A percentile compares a stretch with the other conserved stretches of the same genome.
Evolutionary conservation across 2,329 filamentous ascomycete species (phyloP).

Genomic region (Fusarium domesticum): DNA sequence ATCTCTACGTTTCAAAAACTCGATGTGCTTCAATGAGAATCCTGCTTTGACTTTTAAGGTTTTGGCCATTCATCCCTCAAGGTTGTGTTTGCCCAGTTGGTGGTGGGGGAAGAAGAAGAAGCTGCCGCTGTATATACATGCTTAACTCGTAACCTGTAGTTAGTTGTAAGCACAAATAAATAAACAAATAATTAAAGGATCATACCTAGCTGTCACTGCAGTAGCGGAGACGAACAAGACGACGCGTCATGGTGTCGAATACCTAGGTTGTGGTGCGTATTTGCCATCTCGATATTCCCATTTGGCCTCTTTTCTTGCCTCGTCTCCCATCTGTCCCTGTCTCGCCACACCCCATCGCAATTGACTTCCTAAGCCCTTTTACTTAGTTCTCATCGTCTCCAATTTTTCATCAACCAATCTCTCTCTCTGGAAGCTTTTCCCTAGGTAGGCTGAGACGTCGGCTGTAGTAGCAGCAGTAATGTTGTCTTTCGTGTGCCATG

Average conservation of each 20-base stretch:
- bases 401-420: no score
- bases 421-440: no score
- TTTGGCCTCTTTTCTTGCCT: not conserved
- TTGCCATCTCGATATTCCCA: slow-evolving; percentile 18
- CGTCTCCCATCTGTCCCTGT: not conserved
- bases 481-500: not conserved
- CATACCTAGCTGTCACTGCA: slow-evolving; percentile 22
- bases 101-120: not conserved
- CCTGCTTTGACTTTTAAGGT: not conserved
- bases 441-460: no score
- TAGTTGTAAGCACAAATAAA: not conserved
- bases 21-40: not conserved
- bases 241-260: slow-evolving; percentile 27
- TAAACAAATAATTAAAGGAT: no score
- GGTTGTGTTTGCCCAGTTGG: no score
- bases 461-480: not conserved
- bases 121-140: no score
- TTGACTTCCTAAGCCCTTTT: not conserved
- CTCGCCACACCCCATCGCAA: not conserved
- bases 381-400: not conserved
- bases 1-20: not conserved
- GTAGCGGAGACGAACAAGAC: slow-evolving; percentile 19
- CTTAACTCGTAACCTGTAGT: not conserved
- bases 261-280: slow-evolving; percentile 1
- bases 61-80: not conserved